phyloP scores from a whole-genome alignment of 805 yeast species.

The Zygosaccharomyces pseudorouxii region DNA sequence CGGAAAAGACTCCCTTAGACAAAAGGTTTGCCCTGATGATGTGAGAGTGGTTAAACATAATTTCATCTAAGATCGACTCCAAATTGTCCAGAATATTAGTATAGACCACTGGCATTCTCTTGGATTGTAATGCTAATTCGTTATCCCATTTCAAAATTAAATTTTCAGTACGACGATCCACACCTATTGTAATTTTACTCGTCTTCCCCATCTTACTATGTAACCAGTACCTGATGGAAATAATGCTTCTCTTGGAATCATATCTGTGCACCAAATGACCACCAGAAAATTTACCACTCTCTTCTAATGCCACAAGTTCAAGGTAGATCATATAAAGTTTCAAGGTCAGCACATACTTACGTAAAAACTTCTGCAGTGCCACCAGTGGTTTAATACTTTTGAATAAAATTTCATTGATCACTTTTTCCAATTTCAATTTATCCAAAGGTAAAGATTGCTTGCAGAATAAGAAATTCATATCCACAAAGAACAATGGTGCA shows the following conservation, averaged over 20 bases:
- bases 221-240: slow-evolving; percentile 34
- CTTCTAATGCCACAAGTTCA: slow-evolving; percentile 28
- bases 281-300: slow-evolving; percentile 31
- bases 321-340: slow-evolving; percentile 33
- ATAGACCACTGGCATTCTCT: slow-evolving; percentile 23
- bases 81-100: slow-evolving; percentile 26
- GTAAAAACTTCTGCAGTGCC: slow-evolving; percentile 31
- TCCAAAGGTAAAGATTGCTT: slow-evolving; percentile 26
- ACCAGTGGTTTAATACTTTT: slow-evolving; percentile 29
- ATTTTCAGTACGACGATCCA: slow-evolving; percentile 24
- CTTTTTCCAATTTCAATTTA: slow-evolving; percentile 29
- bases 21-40: slow-evolving; percentile 31
- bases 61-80: slow-evolving; percentile 33
- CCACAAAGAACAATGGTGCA: slow-evolving; percentile 73
- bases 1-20: slow-evolving; percentile 29
- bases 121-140: slow-evolving; percentile 16
- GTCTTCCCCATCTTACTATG: slow-evolving; percentile 31
- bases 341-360: slow-evolving; percentile 33
- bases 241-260: slow-evolving; percentile 32
- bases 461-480: slow-evolving; percentile 58
- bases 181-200: slow-evolving; percentile 30
- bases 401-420: slow-evolving; percentile 31
- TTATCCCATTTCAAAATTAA: slow-evolving; percentile 33
- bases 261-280: slow-evolving; percentile 34
- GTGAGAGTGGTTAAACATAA: slow-evolving; percentile 35